A percentile compares a stretch with the other conserved stretches of the same genome.
Conservation (phyloP, 495 filamentous ascomycete genomes). For the Chlorociboria aeruginascens region DNA sequence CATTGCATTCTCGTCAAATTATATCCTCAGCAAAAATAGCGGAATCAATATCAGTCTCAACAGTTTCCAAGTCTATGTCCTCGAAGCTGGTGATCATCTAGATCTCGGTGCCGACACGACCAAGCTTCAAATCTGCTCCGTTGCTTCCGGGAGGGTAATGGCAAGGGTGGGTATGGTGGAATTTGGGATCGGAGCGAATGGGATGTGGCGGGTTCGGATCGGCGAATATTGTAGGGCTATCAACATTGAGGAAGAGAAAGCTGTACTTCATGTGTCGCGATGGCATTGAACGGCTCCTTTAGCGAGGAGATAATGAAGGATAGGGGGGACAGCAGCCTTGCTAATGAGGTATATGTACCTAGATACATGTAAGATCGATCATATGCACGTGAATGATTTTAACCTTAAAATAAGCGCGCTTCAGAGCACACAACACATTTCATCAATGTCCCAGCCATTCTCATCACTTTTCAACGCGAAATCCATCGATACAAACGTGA, state of each 20-base stretch:
- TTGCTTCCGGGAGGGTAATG: neutral
- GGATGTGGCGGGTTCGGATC: conserved; percentile 6
- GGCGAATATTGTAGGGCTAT: conserved; percentile 2
- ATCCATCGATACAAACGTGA: too few relatives aligned
- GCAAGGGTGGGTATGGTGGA: neutral
- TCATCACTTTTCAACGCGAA: too few relatives aligned
- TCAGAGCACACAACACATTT: too few relatives aligned
- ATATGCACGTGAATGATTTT: too few relatives aligned
- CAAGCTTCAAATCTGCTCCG: conserved; percentile 5
- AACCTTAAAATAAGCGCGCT: too few relatives aligned
- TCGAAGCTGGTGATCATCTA: neutral
- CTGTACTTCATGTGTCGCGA: neutral
- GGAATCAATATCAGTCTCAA: neutral
- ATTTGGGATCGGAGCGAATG: conserved; percentile 2
- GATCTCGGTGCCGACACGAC: neutral
- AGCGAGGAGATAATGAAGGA: too few relatives aligned
- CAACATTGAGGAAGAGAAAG: neutral
- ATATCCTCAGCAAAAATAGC: neutral
- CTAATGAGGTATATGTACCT: too few relatives aligned
- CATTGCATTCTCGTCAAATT: conserved; percentile 3
- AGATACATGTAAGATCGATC: too few relatives aligned
- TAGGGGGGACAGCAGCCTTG: too few relatives aligned
- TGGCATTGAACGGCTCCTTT: too few relatives aligned
- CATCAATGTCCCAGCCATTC: too few relatives aligned
- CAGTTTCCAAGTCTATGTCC: neutral